Evolutionary conservation across 192 early-diverging fungal species (phyloP).

Genomic region (Funneliformis mosseae): DNA sequence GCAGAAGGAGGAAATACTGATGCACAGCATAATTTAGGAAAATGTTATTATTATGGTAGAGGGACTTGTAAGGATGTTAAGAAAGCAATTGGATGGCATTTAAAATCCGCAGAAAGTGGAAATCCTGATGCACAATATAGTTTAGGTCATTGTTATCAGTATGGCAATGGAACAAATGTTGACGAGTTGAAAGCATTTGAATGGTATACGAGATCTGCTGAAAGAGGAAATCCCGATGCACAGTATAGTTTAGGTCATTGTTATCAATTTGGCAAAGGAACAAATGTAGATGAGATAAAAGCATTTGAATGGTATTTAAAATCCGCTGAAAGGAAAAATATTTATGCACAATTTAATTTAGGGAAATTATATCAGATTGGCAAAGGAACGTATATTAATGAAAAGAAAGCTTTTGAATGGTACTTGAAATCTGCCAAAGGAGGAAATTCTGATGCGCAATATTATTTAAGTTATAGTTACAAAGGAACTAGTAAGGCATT

Average conservation of each 20-base stretch:
- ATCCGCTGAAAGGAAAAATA: no score
- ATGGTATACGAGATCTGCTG: slow-evolving; percentile 67
- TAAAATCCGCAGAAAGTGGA: slow-evolving; percentile 60
- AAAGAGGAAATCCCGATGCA: slow-evolving; percentile 73
- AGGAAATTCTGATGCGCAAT: no score
- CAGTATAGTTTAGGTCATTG: slow-evolving; percentile 82
- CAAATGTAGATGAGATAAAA: slow-evolving; percentile 53
- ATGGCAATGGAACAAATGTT: slow-evolving; percentile 56
- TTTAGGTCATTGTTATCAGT: slow-evolving; percentile 81
- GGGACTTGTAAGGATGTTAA: slow-evolving; percentile 54
- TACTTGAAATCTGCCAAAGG: no score
- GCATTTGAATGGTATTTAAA: no score
- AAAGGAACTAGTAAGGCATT: no score
- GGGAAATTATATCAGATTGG: no score
- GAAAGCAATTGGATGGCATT: slow-evolving; percentile 62
- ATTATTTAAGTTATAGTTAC: no score
- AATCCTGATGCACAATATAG: slow-evolving; percentile 62
- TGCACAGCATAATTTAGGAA: slow-evolving; percentile 75
- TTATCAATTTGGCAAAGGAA: slow-evolving; percentile 79
- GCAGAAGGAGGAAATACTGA: slow-evolving; percentile 59
- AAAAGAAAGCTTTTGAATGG: no score
- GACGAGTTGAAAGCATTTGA: slow-evolving; percentile 62
- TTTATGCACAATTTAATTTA: no score
- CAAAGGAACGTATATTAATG: no score
- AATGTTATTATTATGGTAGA: slow-evolving; percentile 70